Evolutionary conservation across 2,329 filamentous ascomycete genomes (phyloP), one percentile per base, ranked within the genome.

Genomic region (Exophiala dermatitidis): DNA sequence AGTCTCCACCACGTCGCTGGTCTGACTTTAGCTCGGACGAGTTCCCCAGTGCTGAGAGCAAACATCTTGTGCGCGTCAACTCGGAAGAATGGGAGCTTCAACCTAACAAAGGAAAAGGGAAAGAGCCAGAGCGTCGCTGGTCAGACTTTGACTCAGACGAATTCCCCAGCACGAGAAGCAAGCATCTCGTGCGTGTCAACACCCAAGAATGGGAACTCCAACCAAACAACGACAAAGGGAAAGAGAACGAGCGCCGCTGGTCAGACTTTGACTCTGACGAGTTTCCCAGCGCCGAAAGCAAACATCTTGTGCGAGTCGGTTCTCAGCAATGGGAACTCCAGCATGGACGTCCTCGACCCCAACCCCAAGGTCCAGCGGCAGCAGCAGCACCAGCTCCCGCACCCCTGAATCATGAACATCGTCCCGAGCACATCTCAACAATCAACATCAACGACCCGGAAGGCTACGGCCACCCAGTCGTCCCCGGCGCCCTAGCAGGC

Each of bases 141-240:
- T 47, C 45, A 6, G 45, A 47, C 32, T 47, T 47, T 28, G 45
- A 47, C 45, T 47, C 45, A 10, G 45, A 47, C 12, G 45, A 47
- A 26, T 34, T 47, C 9, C 5, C 45, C 2, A 47, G 32, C 45
- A 38, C 10, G 1, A 12, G 36, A 5, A 38, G 36, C 36, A 45
- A 45, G 19, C 42, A 29, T 31, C 42, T 45, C 28, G 42, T 45
- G 28, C 42, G 42, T 29, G 28, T 31, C 5, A 31, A 4, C 9
- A 30, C 42, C 7, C 9, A 45, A 4, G n/a, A 10, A 31, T 45
- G 42, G 42, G 19, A 31, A 28, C 29, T 45, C 3, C 42, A 28
- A 19, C 42, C 9, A 30, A 29, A 33, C 1, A 9, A 40, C 8
- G 34, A 37, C 34, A n/a, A 37, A 37, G 34, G n/a, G 19, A 6